Evolutionary conservation across 2,329 filamentous ascomycete species (phyloP).

Genomic region (Mollisia scopiformis): DNA sequence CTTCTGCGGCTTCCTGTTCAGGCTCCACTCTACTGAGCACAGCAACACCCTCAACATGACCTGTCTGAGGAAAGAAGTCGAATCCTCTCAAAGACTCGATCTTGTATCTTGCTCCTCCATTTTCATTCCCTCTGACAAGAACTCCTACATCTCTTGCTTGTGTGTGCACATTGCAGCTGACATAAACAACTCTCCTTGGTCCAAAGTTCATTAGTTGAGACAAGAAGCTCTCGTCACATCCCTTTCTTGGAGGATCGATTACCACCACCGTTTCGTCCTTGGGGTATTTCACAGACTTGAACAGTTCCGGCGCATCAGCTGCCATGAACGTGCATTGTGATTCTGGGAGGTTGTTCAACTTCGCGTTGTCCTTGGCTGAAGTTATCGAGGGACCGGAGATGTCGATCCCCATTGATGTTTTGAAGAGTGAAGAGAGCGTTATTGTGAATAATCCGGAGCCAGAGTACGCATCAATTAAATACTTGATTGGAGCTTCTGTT

Average conservation of each 20-base stretch:
- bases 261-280: conserved; percentile 88
- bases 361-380: conserved; percentile 78
- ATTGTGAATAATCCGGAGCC: conserved; percentile 97
- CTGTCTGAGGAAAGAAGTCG: conserved; percentile 94
- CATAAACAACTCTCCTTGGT: conserved; percentile 84
- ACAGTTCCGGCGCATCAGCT: conserved; percentile 83
- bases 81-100: conserved; percentile 92
- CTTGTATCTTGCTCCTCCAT: conserved; percentile 63
- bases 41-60: conserved; percentile 70
- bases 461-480: conserved; percentile 97
- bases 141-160: conserved; percentile 92
- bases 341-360: conserved; percentile 69
- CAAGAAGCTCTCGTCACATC: conserved; percentile 86
- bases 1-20: not conserved
- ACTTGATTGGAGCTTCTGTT: conserved; percentile 60
- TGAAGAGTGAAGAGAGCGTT: conserved; percentile 83
- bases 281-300: conserved; percentile 74
- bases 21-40: conserved; percentile 61
- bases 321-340: conserved; percentile 82
- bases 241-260: conserved; percentile 94
- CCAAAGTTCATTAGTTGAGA: conserved; percentile 77
- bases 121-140: conserved; percentile 70
- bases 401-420: conserved; percentile 87
- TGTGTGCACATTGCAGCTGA: conserved; percentile 97
- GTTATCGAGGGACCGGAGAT: conserved; percentile 79